A percentile compares a stretch with the other conserved stretches of the same genome.
phyloP scores from a whole-genome alignment of 2,329 filamentous ascomycete species.

The Pyrenophora graminea region DNA sequence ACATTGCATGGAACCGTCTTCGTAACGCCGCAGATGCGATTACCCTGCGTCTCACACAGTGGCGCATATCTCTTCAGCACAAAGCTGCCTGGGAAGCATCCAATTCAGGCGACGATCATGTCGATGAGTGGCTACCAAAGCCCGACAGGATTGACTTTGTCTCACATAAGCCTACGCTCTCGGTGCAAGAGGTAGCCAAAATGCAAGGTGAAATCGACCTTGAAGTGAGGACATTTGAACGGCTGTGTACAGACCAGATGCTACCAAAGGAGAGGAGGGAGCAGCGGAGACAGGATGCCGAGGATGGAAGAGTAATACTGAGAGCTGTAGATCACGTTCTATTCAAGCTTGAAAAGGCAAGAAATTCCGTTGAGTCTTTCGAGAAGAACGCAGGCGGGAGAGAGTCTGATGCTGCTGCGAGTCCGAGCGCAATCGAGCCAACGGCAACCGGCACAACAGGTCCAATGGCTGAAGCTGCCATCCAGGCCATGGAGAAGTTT shows the following conservation, averaged over 20 bases:
- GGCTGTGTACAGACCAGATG: slow-evolving; percentile 5
- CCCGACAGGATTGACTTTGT: slow-evolving; percentile 4
- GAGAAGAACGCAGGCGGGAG: not conserved
- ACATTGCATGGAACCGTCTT: slow-evolving; percentile 23
- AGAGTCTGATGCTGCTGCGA: not conserved
- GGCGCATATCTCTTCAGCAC: slow-evolving; percentile 25
- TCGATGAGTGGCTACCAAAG: slow-evolving; percentile 19
- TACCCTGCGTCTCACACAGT: slow-evolving; percentile 21
- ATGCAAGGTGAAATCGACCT: slow-evolving; percentile 17
- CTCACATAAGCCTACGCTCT: slow-evolving; percentile 20
- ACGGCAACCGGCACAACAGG: no score
- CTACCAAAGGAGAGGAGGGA: slow-evolving; percentile 17
- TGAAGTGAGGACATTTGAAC: slow-evolving; percentile 29
- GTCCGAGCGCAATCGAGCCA: not conserved
- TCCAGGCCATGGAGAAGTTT: not conserved
- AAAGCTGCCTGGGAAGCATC: slow-evolving; percentile 19
- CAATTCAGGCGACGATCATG: not conserved
- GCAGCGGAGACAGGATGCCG: slow-evolving; percentile 24
- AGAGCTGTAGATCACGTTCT: slow-evolving; percentile 22
- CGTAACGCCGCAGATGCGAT: slow-evolving; percentile 22
- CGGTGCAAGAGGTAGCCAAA: slow-evolving; percentile 26
- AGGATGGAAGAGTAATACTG: slow-evolving; percentile 28
- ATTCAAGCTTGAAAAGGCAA: slow-evolving; percentile 16
- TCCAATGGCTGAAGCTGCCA: not conserved
- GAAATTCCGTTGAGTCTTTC: not conserved